Evolutionary conservation across 2,329 filamentous ascomycete species (phyloP).

Genomic region (Lachnum nothofagi): DNA sequence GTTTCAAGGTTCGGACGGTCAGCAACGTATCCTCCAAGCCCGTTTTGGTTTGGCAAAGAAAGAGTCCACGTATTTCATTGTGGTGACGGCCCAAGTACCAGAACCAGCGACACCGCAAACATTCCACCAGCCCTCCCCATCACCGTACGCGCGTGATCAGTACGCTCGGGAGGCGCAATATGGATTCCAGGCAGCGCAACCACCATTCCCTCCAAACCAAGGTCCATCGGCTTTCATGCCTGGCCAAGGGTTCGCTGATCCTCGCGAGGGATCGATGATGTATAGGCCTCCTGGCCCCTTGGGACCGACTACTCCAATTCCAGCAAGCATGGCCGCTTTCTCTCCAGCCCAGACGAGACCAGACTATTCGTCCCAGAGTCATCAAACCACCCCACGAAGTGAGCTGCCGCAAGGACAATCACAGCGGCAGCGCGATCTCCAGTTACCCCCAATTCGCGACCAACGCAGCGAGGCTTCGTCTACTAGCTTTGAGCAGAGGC

Average conservation of each 20-base stretch:
- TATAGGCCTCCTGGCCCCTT: constrained; percentile 25
- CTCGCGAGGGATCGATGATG: constrained; percentile 24
- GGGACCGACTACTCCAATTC: constrained; percentile 26
- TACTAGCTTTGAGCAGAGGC: constrained; percentile 34
- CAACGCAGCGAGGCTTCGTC: constrained; percentile 29
- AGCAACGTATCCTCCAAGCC: constrained; percentile 45
- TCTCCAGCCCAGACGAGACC: constrained; percentile 40
- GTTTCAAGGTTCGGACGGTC: constrained; percentile 49
- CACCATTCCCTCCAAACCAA: constrained; percentile 22
- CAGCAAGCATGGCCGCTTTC: constrained; percentile 42
- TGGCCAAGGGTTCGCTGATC: constrained; percentile 22
- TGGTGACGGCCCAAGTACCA: constrained; percentile 36
- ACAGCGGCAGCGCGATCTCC: constrained; percentile 35
- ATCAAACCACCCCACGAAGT: constrained; percentile 45
- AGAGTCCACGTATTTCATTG: constrained; percentile 58
- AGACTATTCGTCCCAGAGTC: constrained; percentile 37
- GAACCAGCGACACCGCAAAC: constrained; percentile 19
- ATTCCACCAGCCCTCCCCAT: constrained; percentile 23
- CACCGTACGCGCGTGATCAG: constrained; percentile 27
- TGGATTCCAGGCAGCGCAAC: constrained; percentile 27
- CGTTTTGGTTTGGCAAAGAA: constrained; percentile 55
- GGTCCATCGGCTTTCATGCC: constrained; percentile 22
- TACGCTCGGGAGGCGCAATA: constrained; percentile 30
- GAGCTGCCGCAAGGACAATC: constrained; percentile 38
- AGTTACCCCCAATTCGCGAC: constrained; percentile 39